Base-by-base conservation (phyloP, 2,329 filamentous ascomycete species). In the Fusarium setosum region DNA sequence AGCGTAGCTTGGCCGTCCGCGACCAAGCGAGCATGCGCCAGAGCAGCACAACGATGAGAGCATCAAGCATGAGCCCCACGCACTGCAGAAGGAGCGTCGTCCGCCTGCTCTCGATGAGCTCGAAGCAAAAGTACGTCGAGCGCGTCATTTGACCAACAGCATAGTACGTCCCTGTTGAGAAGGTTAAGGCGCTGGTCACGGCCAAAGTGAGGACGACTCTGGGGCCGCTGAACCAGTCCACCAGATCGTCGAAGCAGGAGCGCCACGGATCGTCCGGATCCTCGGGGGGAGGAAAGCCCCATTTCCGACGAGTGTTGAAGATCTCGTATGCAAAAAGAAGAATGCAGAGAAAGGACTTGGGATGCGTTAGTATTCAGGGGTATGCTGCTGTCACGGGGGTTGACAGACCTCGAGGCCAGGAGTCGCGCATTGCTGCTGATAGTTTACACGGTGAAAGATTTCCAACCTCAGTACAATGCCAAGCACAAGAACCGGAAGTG, bases 1-100 rank as follows among this genome's bases (percentile, higher is more conserved):
- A 72, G 4, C 83, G 80, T 29, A 75, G 72, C 61, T 80, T 83
- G 6, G 82, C 80, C 0, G 82, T 84, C 37, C 81, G 79, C 1
- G 82, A 76, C 83, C 84, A 86, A 12, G 80, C 79, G 6, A 88
- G 71, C 5, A 85, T 76, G 32, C 84, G 80, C 84, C 85, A 87
- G 3, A 80, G 59, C 10, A 85, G 71, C n/a, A 85, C 69, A 18
- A 83, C 68, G 50, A 86, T 81, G 35, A 73, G 56, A 7, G 80
- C 78, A 64, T 88, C 85, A 6, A 85, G 73, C 20, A 80, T 58
- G 17, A 87, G 70, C 0, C 83, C 82, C 2, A 78, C 17, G 45
- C 79, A 61, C 61, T 87, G 85, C 7, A 82, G 65, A n/a, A 76
- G 61, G 1, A 82, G 63, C 2, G 81, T 73, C 17, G 72, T 72